Conservation (phyloP, 2,329 filamentous ascomycete species). For the Fusarium zealandicum region DNA sequence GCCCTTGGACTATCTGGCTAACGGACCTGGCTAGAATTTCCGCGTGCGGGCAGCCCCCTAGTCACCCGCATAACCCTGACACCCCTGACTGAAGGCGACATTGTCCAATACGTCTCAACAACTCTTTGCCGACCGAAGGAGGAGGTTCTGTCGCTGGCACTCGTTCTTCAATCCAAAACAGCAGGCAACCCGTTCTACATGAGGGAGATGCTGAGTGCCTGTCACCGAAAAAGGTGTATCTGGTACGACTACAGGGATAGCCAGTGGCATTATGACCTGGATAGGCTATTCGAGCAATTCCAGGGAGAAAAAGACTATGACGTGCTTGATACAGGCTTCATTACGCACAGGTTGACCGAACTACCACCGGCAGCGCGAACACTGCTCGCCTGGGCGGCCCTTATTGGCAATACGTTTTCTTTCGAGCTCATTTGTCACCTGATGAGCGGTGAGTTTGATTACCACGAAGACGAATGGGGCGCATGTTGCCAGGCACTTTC, state of each 20-base stretch:
- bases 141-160: slow-evolving; percentile 77
- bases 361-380: slow-evolving; percentile 76
- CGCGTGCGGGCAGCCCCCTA: slow-evolving; percentile 57
- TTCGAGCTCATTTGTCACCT: slow-evolving; percentile 81
- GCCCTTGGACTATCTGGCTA: slow-evolving; percentile 20
- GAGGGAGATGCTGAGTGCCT: slow-evolving; percentile 86
- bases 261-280: slow-evolving; percentile 84
- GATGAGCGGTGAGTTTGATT: slow-evolving; percentile 76
- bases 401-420: slow-evolving; percentile 83
- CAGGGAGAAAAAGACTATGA: slow-evolving; percentile 79
- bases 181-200: slow-evolving; percentile 91
- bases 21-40: slow-evolving; percentile 48
- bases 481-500: slow-evolving; percentile 34
- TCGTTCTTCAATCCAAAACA: slow-evolving; percentile 89
- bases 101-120: slow-evolving; percentile 80
- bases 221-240: slow-evolving; percentile 85
- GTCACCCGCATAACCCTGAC: slow-evolving; percentile 75
- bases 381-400: slow-evolving; percentile 84
- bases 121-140: slow-evolving; percentile 78
- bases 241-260: slow-evolving; percentile 89
- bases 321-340: slow-evolving; percentile 82
- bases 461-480: slow-evolving; percentile 56
- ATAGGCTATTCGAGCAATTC: slow-evolving; percentile 86
- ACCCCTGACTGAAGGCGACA: slow-evolving; percentile 80
- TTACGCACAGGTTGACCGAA: slow-evolving; percentile 78